Conservation (phyloP, 73 alveolate species). For the Tetrahymena malaccensis region DNA sequence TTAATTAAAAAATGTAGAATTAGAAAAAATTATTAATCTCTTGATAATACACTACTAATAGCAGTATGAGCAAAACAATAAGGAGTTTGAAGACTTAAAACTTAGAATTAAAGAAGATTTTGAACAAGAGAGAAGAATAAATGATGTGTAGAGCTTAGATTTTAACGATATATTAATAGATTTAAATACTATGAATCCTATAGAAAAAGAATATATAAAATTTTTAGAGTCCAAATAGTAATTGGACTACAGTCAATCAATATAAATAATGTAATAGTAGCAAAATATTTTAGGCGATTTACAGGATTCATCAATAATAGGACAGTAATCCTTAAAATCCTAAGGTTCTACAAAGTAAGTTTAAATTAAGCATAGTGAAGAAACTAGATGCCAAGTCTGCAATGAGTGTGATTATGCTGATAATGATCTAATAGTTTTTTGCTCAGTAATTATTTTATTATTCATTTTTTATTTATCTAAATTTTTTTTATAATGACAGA, state of each 20-base stretch:
- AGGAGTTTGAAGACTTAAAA: neutral
- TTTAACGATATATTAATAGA: neutral
- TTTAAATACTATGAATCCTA: neutral
- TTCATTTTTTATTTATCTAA: neutral
- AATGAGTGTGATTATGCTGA: conserved; percentile 46
- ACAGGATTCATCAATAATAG: neutral
- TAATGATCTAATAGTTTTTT: conserved; percentile 42
- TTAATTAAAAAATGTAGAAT: neutral
- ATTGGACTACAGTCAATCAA: neutral
- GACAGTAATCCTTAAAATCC: neutral
- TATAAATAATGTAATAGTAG: neutral
- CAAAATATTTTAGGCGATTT: neutral
- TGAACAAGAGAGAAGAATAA: neutral
- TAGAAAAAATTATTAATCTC: neutral
- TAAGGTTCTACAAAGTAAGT: neutral
- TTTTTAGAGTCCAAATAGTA: neutral
- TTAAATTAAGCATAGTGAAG: conserved; percentile 2
- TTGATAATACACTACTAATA: neutral
- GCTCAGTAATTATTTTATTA: neutral
- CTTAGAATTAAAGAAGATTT: neutral
- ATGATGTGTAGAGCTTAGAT: neutral
- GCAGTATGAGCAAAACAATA: neutral
- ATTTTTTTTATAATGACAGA: neutral
- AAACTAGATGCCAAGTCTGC: conserved; percentile 38
- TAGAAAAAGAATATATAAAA: neutral